Conservation (phyloP, 768 basidiomycete genomes). For the Mrakia frigida region DNA sequence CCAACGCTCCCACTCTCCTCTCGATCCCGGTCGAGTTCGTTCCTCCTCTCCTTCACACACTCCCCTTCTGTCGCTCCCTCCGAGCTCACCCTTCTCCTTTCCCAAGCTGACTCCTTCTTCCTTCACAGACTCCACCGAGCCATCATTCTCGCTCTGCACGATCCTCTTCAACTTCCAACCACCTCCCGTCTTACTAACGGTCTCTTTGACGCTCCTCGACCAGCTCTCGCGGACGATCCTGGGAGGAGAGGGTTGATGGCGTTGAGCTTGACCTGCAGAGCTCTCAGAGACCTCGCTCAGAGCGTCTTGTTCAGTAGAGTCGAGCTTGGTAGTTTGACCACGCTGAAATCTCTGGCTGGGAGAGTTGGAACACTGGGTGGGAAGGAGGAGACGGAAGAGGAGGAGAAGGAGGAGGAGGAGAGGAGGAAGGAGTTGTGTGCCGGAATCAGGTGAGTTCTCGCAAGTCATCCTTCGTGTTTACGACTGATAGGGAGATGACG, state of each 20-base stretch:
- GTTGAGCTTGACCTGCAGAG: not conserved
- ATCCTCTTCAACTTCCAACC: not conserved
- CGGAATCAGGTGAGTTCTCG: not conserved
- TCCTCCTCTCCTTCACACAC: no score
- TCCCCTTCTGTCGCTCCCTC: no score
- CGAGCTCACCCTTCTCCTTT: no score
- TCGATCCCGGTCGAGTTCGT: no score
- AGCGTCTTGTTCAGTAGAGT: not conserved
- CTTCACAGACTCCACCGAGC: not conserved
- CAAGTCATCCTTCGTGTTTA: no score
- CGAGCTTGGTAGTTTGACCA: not conserved
- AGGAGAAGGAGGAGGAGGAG: not conserved
- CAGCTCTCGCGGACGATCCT: not conserved
- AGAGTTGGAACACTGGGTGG: not conserved
- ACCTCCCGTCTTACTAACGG: not conserved
- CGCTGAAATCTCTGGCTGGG: not conserved
- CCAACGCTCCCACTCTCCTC: no score
- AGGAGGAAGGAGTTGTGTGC: not conserved
- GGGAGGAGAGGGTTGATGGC: not conserved
- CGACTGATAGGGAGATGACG: no score
- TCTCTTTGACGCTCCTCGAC: slow-evolving; percentile 1
- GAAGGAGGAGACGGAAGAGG: not conserved
- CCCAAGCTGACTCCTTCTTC: not conserved
- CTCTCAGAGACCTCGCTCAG: not conserved
- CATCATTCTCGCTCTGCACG: not conserved